Evolutionary conservation across 352 stramenopile genomes (phyloP).

Genomic region (Phytophthora nicotianae): DNA sequence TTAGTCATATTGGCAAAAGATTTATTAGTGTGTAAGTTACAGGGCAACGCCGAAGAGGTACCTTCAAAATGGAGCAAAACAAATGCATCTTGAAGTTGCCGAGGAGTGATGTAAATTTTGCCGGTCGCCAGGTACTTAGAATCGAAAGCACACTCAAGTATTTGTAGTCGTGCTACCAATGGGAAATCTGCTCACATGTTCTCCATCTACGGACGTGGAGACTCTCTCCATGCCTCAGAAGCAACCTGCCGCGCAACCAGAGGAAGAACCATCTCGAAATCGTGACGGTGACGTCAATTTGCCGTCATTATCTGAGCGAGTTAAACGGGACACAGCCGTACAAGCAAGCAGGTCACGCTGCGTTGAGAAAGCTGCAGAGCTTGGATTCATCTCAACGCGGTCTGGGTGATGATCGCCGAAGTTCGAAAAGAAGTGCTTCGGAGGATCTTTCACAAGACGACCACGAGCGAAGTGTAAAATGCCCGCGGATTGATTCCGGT

Average conservation of each 20-base stretch:
- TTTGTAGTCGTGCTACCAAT: neutral
- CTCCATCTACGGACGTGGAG: neutral
- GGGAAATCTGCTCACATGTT: neutral
- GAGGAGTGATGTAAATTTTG: neutral
- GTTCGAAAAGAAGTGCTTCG: neutral
- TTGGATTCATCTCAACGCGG: neutral
- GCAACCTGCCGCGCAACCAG: neutral
- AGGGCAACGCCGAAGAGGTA: too few relatives aligned
- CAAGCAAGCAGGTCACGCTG: too few relatives aligned
- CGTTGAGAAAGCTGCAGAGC: neutral
- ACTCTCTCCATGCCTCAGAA: neutral
- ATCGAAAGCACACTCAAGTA: too few relatives aligned
- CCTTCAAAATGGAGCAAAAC: too few relatives aligned
- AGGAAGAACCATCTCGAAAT: neutral
- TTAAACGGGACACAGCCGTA: neutral
- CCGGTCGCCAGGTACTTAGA: neutral
- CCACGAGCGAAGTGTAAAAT: neutral
- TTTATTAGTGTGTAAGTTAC: too few relatives aligned
- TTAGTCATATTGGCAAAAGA: too few relatives aligned
- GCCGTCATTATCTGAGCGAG: neutral
- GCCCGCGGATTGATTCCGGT: neutral
- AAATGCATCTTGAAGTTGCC: neutral
- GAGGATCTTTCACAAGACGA: neutral
- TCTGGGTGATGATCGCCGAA: neutral
- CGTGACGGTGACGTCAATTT: neutral